These are phyloP conservation scores for Rhazya stricta DNA, from an alignment of 257 asterid genomes.

Conservation along the genomic window DNA sequence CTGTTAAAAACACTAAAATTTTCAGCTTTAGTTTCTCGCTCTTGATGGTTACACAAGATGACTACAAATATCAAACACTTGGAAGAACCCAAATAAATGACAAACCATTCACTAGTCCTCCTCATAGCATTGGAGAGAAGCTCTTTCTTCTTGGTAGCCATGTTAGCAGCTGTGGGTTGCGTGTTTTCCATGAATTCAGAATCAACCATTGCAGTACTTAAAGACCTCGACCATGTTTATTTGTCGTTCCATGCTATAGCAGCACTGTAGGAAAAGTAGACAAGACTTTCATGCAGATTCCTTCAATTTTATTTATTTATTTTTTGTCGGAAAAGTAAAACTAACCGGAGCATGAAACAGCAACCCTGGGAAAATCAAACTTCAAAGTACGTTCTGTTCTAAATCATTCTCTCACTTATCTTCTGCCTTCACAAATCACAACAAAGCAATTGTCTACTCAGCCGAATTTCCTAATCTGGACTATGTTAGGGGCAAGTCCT, in stretches of 20 bases:
- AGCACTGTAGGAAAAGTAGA: slow-evolving; percentile 13
- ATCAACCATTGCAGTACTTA: slow-evolving; percentile 21
- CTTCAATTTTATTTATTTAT: too few relatives aligned
- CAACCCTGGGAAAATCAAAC: neutral
- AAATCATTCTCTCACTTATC: slow-evolving; percentile 8
- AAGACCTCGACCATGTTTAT: neutral
- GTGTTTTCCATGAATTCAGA: slow-evolving; percentile 26
- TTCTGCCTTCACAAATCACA: slow-evolving; percentile 8
- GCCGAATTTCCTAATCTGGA: slow-evolving; percentile 23
- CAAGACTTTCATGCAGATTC: slow-evolving; percentile 16
- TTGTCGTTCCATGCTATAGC: slow-evolving; percentile 4
- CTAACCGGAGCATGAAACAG: neutral
- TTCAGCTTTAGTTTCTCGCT: neutral
- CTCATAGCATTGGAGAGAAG: slow-evolving; percentile 67
- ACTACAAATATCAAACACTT: neutral
- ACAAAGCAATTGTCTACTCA: slow-evolving; percentile 9
- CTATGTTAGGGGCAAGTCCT: neutral
- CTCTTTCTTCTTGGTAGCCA: slow-evolving; percentile 59
- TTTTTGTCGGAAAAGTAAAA: neutral
- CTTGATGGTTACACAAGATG: neutral
- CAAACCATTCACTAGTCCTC: slow-evolving; percentile 86
- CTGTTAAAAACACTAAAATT: slow-evolving; percentile 33
- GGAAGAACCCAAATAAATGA: neutral
- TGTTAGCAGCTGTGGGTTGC: slow-evolving; percentile 21
- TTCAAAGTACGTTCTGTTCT: slow-evolving; percentile 17